phyloP scores from a whole-genome alignment of 192 early-diverging fungal genomes.

The Coemansia sp. region DNA sequence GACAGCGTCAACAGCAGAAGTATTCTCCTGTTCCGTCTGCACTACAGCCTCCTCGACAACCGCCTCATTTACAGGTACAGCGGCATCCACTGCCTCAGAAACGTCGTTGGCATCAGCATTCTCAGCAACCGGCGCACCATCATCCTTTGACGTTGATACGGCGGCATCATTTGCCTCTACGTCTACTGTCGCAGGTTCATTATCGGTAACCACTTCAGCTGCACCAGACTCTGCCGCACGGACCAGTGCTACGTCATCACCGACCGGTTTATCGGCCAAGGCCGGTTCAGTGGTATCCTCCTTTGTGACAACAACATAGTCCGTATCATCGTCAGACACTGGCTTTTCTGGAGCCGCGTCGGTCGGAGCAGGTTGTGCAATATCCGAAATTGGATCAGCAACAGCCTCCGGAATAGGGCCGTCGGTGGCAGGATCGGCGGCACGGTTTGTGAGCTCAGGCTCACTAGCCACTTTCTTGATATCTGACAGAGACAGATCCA shows the following conservation, averaged over 20 bases:
- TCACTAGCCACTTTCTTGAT: slow-evolving; percentile 19
- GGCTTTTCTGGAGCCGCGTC: background rate
- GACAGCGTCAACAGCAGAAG: background rate
- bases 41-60: background rate
- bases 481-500: slow-evolving; percentile 44
- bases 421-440: background rate
- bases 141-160: too few relatives aligned
- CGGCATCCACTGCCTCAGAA: background rate
- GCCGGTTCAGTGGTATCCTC: background rate
- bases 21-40: background rate
- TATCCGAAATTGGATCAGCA: slow-evolving; percentile 7
- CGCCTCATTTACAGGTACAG: background rate
- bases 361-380: background rate
- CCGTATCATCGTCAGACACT: background rate
- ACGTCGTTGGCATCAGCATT: too few relatives aligned
- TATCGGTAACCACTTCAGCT: background rate
- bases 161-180: background rate
- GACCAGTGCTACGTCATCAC: background rate
- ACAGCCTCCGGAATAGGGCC: slow-evolving; percentile 1
- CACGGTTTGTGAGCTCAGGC: background rate
- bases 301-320: slow-evolving; percentile 10
- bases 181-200: background rate
- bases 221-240: background rate
- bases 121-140: too few relatives aligned
- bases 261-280: background rate